Conservation (phyloP, 192 early-diverging fungal species). For the Phlyctochytrium bullatum region DNA sequence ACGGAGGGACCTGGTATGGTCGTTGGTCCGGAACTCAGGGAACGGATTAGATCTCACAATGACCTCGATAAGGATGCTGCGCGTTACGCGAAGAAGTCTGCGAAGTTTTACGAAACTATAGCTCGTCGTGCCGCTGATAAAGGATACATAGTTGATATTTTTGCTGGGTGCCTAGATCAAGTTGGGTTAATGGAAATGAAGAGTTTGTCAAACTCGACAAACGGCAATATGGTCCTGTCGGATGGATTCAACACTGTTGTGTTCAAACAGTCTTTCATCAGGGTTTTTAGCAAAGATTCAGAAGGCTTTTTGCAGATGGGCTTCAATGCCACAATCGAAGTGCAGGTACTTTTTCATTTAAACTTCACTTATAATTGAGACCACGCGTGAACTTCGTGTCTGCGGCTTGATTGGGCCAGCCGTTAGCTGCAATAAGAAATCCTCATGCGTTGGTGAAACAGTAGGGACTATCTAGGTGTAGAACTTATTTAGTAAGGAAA, state of each 20-base stretch:
- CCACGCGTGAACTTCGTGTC: conserved; percentile 90
- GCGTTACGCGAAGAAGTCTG: conserved; percentile 88
- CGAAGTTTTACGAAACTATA: conserved; percentile 92
- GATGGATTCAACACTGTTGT: conserved; percentile 95
- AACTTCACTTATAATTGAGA: conserved; percentile 46
- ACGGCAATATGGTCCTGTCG: conserved; percentile 90
- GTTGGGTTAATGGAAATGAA: conserved; percentile 98
- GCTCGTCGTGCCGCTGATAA: conserved; percentile 83
- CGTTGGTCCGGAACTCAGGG: conserved; percentile 85
- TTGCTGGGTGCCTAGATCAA: conserved; percentile 97
- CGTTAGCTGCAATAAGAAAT: conserved; percentile 85
- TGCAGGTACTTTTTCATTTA: conserved; percentile 60
- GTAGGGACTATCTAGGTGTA: conserved; percentile 21
- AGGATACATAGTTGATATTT: conserved; percentile 92
- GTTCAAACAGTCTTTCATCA: conserved; percentile 98
- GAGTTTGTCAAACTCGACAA: conserved; percentile 80
- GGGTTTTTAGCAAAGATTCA: conserved; percentile 88
- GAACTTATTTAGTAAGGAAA: conserved; percentile 57
- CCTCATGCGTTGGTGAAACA: conserved; percentile 88
- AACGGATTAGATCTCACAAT: conserved; percentile 96
- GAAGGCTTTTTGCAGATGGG: conserved; percentile 89
- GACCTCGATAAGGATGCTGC: conserved; percentile 95
- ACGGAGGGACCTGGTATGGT: conserved; percentile 97
- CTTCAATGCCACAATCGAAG: conserved; percentile 96
- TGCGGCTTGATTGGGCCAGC: conserved; percentile 98